These are phyloP conservation scores for Periglandula ipomoeae DNA, from an alignment of 2,329 filamentous ascomycete species.

Conservation along the genomic window DNA sequence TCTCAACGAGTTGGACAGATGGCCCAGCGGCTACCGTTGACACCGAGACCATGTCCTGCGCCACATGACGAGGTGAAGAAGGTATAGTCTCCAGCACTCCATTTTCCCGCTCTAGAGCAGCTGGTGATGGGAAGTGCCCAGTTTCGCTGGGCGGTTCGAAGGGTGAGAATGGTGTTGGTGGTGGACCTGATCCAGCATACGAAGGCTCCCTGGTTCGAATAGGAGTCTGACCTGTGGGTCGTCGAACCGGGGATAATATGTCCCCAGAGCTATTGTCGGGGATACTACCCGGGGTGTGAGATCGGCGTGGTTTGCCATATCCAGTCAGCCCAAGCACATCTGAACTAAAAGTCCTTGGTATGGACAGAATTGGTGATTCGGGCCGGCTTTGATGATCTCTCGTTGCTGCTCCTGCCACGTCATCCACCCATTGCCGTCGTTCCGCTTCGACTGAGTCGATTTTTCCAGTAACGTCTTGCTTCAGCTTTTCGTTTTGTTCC, in stretches of 20 bases:
- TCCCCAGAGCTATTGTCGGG: conserved; percentile 28
- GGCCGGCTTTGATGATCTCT: conserved; percentile 39
- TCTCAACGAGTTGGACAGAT: conserved; percentile 88
- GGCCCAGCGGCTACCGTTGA: conserved; percentile 87
- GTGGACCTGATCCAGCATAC: conserved; percentile 25
- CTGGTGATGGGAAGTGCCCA: conserved; percentile 26
- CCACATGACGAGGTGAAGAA: conserved; percentile 57
- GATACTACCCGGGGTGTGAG: conserved; percentile 40
- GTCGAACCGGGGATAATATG: conserved; percentile 31
- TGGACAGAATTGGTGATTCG: conserved; percentile 43
- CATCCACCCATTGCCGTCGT: conserved; percentile 43
- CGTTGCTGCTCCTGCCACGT: conserved; percentile 31
- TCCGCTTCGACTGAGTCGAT: conserved; percentile 30
- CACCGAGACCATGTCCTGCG: conserved; percentile 79
- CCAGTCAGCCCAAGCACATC: conserved; percentile 41
- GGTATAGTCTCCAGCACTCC: conserved; percentile 36
- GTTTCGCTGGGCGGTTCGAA: conserved; percentile 32
- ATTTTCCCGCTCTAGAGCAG: conserved; percentile 39
- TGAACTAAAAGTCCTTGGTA: conserved; percentile 43
- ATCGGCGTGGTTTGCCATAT: conserved; percentile 23
- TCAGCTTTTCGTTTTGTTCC: conserved; percentile 40
- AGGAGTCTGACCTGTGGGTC: conserved; percentile 41
- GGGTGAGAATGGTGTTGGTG: conserved; percentile 35
- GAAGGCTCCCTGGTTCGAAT: conserved; percentile 31
- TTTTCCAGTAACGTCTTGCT: conserved; percentile 21